Evolutionary conservation across 345 rosid species (phyloP), one percentile per base, ranked within the genome.

Genomic region (Boechera divaricarpa): DNA sequence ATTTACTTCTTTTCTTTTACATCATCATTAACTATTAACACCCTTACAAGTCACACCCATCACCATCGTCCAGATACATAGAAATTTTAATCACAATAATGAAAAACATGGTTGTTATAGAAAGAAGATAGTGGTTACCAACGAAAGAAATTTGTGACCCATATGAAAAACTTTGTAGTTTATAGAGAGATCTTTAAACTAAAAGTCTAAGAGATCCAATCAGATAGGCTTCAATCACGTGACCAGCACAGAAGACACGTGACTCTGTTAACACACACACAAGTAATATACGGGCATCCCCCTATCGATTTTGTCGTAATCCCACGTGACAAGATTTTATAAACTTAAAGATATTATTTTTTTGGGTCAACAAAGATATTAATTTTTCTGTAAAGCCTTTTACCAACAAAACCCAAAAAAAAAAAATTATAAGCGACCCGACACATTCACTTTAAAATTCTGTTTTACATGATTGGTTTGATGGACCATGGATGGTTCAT

Each of bases 151-250:
- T 45, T 29, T 31, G 67, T 71, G 72, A 67, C 72, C 76, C 61
- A 77, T 62, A 62, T 49, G 32, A 51, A 56, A 35, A 72, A 24
- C 35, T 53, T 63, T 38, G 24, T 57, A n/a, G 29, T n/a, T 6
- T 28, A 5, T 35, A 59, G 24, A 41, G 18, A 75, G 62, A 47
- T 33, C 35, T 33, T 13, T 41, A 44, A 61, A 18, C 24, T 7
- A 18, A 49, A 63, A 60, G 72, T 56, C 72, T 77, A 65, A 7
- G 73, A 77, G 77, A 77, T 77, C 76, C 76, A 77, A 70, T 77
- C 38, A 64, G 48, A 49, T 38, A 77, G 76, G 77, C 45, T 21
- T 47, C 12, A 70, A 77, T 53, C 72, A 77, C 81, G 81, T 77
- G 80, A 77, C 36, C 62, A 63, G 42, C 60, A 56, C 45, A 63